Evolutionary conservation across 768 basidiomycete species (phyloP).

Genomic region (Amanita pseudoporphyria): DNA sequence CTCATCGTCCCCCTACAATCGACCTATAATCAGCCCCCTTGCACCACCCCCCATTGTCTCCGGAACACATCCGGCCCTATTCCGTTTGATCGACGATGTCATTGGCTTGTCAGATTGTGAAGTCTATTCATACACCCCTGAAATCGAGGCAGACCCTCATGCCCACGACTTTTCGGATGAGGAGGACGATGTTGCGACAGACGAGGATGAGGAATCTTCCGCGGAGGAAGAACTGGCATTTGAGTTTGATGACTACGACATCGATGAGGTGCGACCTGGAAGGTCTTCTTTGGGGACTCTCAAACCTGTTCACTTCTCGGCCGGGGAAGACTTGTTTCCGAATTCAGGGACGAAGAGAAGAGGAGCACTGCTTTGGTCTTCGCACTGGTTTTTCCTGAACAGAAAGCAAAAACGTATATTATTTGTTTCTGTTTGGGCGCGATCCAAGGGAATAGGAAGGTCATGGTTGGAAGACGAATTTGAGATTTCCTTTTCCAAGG

Average conservation of each 20-base stretch:
- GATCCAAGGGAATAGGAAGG: slow-evolving; percentile 48
- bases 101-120: slow-evolving; percentile 90
- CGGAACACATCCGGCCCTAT: slow-evolving; percentile 83
- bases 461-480: slow-evolving; percentile 34
- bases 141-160: slow-evolving; percentile 92
- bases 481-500: slow-evolving; percentile 19
- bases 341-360: slow-evolving; percentile 42
- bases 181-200: slow-evolving; percentile 62
- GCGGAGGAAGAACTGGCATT: slow-evolving; percentile 65
- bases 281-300: slow-evolving; percentile 27
- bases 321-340: slow-evolving; percentile 29
- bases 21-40: slow-evolving; percentile 50
- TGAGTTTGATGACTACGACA: slow-evolving; percentile 75
- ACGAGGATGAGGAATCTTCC: slow-evolving; percentile 60
- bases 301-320: slow-evolving; percentile 29
- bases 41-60: slow-evolving; percentile 66
- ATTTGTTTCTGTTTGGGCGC: slow-evolving; percentile 89
- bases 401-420: slow-evolving; percentile 86
- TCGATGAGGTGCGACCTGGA: slow-evolving; percentile 43
- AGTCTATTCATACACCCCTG: slow-evolving; percentile 90
- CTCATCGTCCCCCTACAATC: slow-evolving; percentile 58
- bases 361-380: slow-evolving; percentile 88
- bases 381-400: slow-evolving; percentile 96
- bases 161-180: slow-evolving; percentile 73
- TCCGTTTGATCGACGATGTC: slow-evolving; percentile 81